phyloP scores from a whole-genome alignment of 139 green algal species.

The Cymbomonas tetramitiformis region DNA sequence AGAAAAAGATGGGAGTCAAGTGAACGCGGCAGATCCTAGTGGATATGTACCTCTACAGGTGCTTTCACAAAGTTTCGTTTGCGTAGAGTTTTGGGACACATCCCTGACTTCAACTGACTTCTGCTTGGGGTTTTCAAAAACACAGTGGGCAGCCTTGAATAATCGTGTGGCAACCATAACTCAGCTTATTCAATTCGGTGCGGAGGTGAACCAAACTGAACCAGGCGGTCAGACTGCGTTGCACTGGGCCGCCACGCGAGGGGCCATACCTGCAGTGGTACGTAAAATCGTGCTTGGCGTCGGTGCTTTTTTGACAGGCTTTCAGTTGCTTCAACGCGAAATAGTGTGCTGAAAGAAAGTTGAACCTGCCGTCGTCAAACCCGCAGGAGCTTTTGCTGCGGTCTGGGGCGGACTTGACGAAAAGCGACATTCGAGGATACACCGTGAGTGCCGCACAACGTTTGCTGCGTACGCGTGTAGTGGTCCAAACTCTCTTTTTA shows the following conservation, averaged over 20 bases:
- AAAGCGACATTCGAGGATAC: conserved; percentile 2
- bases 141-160: conserved; percentile 90
- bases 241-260: conserved; percentile 71
- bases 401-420: not conserved
- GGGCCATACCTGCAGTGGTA: conserved; percentile 56
- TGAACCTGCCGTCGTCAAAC: too few species aligned
- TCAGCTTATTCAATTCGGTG: conserved; percentile 44
- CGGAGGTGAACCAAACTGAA: conserved; percentile 47
- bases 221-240: conserved; percentile 57
- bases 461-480: too few species aligned
- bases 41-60: conserved; percentile 27
- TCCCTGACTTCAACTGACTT: not conserved
- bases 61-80: not conserved
- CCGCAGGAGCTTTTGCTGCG: conserved; percentile 12
- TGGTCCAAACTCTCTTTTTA: too few species aligned
- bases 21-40: conserved; percentile 1
- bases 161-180: conserved; percentile 54
- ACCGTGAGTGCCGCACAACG: too few species aligned
- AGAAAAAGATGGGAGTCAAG: conserved; percentile 25
- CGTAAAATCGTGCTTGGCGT: conserved; percentile 44
- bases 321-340: too few species aligned
- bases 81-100: not conserved
- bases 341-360: too few species aligned
- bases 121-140: not conserved
- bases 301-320: conserved; percentile 35